Evolutionary conservation across 768 basidiomycete species (phyloP).

Genomic region (Tulasnella sp.): DNA sequence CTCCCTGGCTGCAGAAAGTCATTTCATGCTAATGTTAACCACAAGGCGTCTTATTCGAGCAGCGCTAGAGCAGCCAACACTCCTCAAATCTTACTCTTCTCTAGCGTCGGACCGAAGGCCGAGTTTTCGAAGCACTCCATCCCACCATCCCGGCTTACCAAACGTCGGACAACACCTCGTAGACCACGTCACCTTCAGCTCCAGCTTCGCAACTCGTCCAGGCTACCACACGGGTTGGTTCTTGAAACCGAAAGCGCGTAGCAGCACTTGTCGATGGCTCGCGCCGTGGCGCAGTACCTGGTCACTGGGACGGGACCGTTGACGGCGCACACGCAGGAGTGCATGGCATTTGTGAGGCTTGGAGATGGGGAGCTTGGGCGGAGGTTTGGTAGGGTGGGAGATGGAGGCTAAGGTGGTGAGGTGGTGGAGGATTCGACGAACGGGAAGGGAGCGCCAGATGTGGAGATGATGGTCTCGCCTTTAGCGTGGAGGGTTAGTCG

Average conservation of each 20-base stretch:
- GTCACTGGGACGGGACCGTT: no score
- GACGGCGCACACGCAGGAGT: no score
- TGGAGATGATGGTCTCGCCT: no score
- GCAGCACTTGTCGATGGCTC: neutral
- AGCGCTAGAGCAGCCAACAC: conserved; percentile 40
- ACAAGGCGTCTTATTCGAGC: neutral
- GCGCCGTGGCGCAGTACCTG: no score
- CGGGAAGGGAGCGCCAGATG: neutral
- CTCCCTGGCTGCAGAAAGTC: no score
- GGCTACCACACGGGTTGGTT: neutral
- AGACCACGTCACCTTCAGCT: conserved; percentile 55
- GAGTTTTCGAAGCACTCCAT: conserved; percentile 54
- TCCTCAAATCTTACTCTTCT: conserved; percentile 39
- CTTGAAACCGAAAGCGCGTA: neutral
- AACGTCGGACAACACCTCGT: conserved; percentile 69
- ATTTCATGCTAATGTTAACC: no score
- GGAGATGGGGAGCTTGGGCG: no score
- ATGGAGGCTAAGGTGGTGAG: no score
- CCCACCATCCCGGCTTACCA: conserved; percentile 57
- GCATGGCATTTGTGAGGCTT: no score
- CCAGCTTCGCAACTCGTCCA: neutral
- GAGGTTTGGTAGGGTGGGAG: no score
- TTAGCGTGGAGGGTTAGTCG: no score
- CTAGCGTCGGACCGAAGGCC: conserved; percentile 64
- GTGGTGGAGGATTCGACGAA: no score